Evolutionary conservation across 768 basidiomycete species (phyloP), one percentile per base, ranked within the genome.

Genomic region (Postia placenta): DNA sequence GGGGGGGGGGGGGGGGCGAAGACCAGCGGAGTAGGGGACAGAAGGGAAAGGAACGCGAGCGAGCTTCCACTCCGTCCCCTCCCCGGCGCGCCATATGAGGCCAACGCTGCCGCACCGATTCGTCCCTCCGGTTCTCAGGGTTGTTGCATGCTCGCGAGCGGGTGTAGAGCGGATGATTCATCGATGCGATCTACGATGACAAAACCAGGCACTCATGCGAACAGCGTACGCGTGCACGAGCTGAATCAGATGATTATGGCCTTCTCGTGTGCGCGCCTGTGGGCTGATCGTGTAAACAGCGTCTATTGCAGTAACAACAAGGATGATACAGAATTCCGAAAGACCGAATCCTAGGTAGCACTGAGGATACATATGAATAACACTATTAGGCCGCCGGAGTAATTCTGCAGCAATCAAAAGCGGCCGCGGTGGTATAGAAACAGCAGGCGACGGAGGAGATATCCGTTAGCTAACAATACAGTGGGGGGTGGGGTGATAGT

Each of bases 391-490:
- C 44, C 33, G 33, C 44, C 19, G 19, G 24, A 45, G 15, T 11
- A 30, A 30, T 11, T 33, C 30, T 45, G 28, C 14, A 27, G 30
- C 9, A 33, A 33, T 15, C 15, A 33, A 7, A 15, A 7, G 15
- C 30, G 7, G 30, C 30, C 15, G 30, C 30, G 30, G 9, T 33
- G 30, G 30, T 33, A 33, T 33, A 7, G 30, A 33, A 33, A 33
- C 30, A 33, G 24, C 42, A 47, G 25, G 20, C 46, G 19, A 25
- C 46, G 37, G 37, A 14, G 36, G 46, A 20, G 46, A 30, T 47
- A 39, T 23, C 30, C 14, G 20, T 17, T 25, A 45, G 23, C 46
- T 47, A 47, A 11, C 46, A 47, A 47, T 47, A 47, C 46, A 47
- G 37, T 47, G 37, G 22, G 37, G 33, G 27, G 22, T 15, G 30